These are phyloP conservation scores for Aspergillus pseudoterreus DNA, from an alignment of 2,329 filamentous ascomycete species.

Conservation along the genomic window DNA sequence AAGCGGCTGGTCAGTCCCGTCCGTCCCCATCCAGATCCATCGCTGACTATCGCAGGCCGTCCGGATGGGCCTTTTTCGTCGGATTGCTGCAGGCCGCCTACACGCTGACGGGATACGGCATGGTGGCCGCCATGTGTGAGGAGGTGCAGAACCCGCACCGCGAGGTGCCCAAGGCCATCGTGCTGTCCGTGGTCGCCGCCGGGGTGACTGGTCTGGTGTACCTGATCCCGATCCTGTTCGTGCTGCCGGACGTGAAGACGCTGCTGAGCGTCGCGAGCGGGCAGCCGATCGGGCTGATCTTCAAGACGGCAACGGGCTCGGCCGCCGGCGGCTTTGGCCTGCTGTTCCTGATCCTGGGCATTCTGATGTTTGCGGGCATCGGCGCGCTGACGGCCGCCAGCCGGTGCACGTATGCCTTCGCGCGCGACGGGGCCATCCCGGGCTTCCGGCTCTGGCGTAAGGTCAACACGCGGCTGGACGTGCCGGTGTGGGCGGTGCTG, in stretches of 20 bases:
- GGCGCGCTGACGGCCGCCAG: constrained; percentile 71
- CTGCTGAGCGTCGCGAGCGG: constrained; percentile 66
- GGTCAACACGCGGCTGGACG: constrained; percentile 62
- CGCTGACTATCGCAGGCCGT: constrained; percentile 43
- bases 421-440: constrained; percentile 70
- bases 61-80: constrained; percentile 70
- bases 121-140: constrained; percentile 70
- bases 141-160: constrained; percentile 66
- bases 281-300: constrained; percentile 72
- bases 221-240: constrained; percentile 71
- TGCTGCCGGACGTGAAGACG: constrained; percentile 63
- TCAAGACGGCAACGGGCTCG: constrained; percentile 72
- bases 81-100: constrained; percentile 62
- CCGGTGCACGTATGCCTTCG: constrained; percentile 72
- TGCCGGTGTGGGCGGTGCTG: constrained; percentile 67
- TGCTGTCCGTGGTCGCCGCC: constrained; percentile 64
- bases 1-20: constrained; percentile 55
- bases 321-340: constrained; percentile 70
- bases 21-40: background rate
- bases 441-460: constrained; percentile 63
- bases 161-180: constrained; percentile 69
- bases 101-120: constrained; percentile 57
- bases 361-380: constrained; percentile 72
- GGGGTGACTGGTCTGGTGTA: constrained; percentile 65
- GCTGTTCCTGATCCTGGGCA: constrained; percentile 71